Evolutionary conservation across 768 basidiomycete species (phyloP).

Genomic region (Serendipita vermifera): DNA sequence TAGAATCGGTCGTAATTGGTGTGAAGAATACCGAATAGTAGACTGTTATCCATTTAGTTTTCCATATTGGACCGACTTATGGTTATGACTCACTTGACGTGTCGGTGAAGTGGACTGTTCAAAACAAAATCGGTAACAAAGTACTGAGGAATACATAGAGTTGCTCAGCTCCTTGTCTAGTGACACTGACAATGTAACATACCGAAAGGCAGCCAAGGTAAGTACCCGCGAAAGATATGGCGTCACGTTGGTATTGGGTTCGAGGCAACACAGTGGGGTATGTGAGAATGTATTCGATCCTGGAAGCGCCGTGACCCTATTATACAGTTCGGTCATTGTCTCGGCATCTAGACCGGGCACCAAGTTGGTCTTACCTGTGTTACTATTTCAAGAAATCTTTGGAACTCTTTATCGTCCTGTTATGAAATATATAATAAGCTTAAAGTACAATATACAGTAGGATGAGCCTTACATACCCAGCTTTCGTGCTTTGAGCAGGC

Average conservation of each 20-base stretch:
- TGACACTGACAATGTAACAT: no score
- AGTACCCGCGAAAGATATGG: constrained; percentile 48
- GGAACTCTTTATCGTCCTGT: constrained; percentile 30
- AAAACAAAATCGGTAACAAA: constrained; percentile 45
- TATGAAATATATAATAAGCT: no score
- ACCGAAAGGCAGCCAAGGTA: constrained; percentile 44
- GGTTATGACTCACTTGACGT: constrained; percentile 34
- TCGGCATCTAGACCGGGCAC: not conserved
- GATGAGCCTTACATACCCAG: constrained; percentile 17
- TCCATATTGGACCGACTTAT: not conserved
- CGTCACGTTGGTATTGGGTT: constrained; percentile 25
- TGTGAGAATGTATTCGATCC: constrained; percentile 37
- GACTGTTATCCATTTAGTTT: constrained; percentile 21
- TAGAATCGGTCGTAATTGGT: constrained; percentile 34
- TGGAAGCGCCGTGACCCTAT: constrained; percentile 38
- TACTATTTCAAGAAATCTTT: constrained; percentile 31
- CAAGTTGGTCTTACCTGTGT: constrained; percentile 24
- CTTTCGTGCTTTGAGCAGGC: constrained; percentile 14
- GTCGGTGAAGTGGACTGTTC: constrained; percentile 39
- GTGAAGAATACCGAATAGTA: constrained; percentile 34
- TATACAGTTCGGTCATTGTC: constrained; percentile 1
- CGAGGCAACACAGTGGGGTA: constrained; percentile 32
- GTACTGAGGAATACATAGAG: no score
- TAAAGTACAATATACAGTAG: no score
- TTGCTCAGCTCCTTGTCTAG: no score